Conservation (phyloP, 176 grass and related monocot genomes). For the Phoenix dactylifera region DNA sequence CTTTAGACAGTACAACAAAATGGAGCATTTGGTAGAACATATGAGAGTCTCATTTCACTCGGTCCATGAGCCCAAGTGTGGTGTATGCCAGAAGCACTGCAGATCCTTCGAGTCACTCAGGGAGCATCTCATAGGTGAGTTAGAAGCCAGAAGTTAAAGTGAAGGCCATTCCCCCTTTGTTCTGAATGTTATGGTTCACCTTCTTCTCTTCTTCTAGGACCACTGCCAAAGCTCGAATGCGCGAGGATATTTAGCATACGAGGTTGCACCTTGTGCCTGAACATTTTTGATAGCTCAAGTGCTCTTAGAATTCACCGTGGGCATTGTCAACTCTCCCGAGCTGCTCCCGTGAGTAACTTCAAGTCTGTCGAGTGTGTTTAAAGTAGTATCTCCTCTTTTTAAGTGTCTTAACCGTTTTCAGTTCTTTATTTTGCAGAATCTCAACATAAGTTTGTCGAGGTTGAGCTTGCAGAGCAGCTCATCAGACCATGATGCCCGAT, state of each 20-base stretch:
- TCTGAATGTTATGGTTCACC: no score
- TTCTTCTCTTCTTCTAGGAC: conserved; percentile 23
- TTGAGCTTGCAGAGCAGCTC: conserved; percentile 15
- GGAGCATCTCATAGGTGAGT: conserved; percentile 79
- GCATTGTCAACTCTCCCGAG: conserved; percentile 61
- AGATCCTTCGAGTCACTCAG: conserved; percentile 83
- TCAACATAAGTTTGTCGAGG: conserved; percentile 44
- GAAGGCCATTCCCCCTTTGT: neutral
- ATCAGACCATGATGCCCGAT: neutral
- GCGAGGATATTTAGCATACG: conserved; percentile 47
- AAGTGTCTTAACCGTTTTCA: no score
- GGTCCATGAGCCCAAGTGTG: conserved; percentile 68
- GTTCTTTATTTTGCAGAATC: neutral
- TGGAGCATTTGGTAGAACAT: conserved; percentile 92
- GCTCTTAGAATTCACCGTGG: conserved; percentile 54
- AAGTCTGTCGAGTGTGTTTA: neutral
- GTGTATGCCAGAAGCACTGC: conserved; percentile 76
- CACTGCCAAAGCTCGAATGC: conserved; percentile 78
- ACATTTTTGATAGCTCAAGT: conserved; percentile 47
- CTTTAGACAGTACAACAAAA: conserved; percentile 79
- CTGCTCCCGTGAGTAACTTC: conserved; percentile 27
- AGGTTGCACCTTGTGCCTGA: conserved; percentile 74
- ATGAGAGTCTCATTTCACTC: conserved; percentile 84
- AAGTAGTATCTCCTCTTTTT: neutral
- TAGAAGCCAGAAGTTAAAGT: no score